Base-by-base conservation (phyloP, 192 early-diverging fungal species). In the Phycomyces nitens region DNA sequence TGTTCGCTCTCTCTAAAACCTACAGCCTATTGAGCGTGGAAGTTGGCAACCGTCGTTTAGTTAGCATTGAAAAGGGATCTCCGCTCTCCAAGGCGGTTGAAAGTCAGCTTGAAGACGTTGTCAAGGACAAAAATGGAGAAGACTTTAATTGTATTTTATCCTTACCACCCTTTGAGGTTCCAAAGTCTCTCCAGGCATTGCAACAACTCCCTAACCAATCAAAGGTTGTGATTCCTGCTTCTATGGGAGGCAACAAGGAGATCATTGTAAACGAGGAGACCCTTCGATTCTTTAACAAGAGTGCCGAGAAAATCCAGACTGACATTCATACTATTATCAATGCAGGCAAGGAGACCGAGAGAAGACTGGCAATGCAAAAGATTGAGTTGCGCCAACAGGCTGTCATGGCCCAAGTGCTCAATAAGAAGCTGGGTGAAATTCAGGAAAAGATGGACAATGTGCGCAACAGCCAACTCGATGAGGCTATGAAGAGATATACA, bases 1-100 rank as follows among this genome's bases (percentile, higher is more conserved):
- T 89, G 14, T 50, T 93, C 16, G 66, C 82, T 7, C 49, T 88
- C 49, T 84, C 86, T 8, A 74, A 77, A 0, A 76, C 82, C 14
- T 75, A 70, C 43, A 80, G 83, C 44, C 66, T 89, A 1, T 26
- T 68, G 9, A 38, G 50, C 16, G 22, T 52, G 22, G 66, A 60
- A 18, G 21, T 61, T 29, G 51, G 66, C 53, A 53, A 68, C 41
- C 63, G 70, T 24, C 47, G 71, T 24, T 44, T 47, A 15, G 38
- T 40, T 21, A 51, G 34, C 4, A 53, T 40, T 27, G 6, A 24
- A 34, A 11, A 21, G 18, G 15, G 18, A 41, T 16, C 53, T 54
- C 21, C 15, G 18, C 14, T 52, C 42, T 20, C 21, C 14, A 52
- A 10, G 18, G 62, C 52, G 12, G 44, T 71, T 10, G 38, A 53